phyloP scores from a whole-genome alignment of 257 asterid genomes.

The Nicotiana otophora region DNA sequence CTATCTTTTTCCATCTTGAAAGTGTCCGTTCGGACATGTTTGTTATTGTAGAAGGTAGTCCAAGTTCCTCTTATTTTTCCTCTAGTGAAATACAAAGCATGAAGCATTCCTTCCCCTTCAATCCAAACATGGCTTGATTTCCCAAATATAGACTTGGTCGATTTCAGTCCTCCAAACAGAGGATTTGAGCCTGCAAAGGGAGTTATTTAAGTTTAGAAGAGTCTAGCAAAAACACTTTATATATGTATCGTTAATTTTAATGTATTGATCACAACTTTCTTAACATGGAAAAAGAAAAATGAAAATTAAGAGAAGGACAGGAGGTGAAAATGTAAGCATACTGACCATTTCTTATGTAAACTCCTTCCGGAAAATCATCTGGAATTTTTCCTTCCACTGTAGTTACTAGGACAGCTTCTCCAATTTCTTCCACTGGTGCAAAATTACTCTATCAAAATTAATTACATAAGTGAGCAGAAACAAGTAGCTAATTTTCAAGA shows the following conservation, averaged over 20 bases:
- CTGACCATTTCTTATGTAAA: slow-evolving; percentile 59
- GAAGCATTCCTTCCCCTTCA: slow-evolving; percentile 58
- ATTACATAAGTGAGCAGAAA: not conserved
- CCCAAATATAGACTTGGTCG: slow-evolving; percentile 36
- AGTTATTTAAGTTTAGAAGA: not conserved
- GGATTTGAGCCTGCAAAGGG: slow-evolving; percentile 44
- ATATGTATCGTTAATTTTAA: not conserved
- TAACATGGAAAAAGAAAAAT: not conserved
- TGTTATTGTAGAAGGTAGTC: slow-evolving; percentile 28
- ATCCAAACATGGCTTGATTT: slow-evolving; percentile 35
- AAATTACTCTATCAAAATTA: slow-evolving; percentile 41
- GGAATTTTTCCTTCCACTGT: slow-evolving; percentile 46
- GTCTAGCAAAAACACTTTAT: not conserved
- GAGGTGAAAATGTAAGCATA: too few relatives aligned
- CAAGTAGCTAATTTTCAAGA: not conserved
- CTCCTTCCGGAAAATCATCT: slow-evolving; percentile 54
- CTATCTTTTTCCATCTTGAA: slow-evolving; percentile 20
- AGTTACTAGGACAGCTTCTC: slow-evolving; percentile 21
- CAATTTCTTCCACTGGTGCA: slow-evolving; percentile 61
- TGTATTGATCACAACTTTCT: not conserved
- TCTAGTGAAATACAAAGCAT: slow-evolving; percentile 32
- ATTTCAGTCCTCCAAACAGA: slow-evolving; percentile 36
- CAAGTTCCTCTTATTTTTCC: slow-evolving; percentile 8
- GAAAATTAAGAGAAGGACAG: not conserved
- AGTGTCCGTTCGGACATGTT: slow-evolving; percentile 28